Base-by-base conservation (phyloP, 2,329 filamentous ascomycete species). In the Penicillium sp. region DNA sequence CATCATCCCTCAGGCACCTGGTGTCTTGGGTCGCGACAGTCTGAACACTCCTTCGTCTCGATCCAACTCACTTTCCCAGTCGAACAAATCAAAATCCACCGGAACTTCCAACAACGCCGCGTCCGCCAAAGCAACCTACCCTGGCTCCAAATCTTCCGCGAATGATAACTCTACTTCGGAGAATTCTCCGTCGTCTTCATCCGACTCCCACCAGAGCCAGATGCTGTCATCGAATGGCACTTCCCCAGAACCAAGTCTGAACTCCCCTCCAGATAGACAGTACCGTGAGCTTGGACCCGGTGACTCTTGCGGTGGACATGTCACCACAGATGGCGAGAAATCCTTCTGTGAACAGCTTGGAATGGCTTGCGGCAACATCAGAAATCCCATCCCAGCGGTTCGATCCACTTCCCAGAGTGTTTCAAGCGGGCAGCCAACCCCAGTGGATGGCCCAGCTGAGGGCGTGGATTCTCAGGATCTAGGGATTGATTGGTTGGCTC, bases 401-500 rank as follows among this genome's bases (percentile, higher is more conserved):
- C 61, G 71, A 34, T 31, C 50, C 45, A 68, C 66, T 52, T 64
- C 68, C 55, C 63, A 64, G 53, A 70, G 65, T 60, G 58, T 60
- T 32, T 63, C 70, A n/a, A 68, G 64, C 41, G 65, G 65, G 21
- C 65, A 68, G 31, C 50, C 60, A 12, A 54, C 51, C 6, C 47
- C 52, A 18, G 35, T 31, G 34, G 52, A 55, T 12, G 40, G 51
- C 29, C 45, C 57, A 9, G 39, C 47, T 8, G 37, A 50, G 6
- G 38, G 31, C 1, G 60, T 65, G 4, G 58, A 59, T 21, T 34
- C 61, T 23, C 39, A 39, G 3, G 52, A 55, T 8, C 56, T 65
- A 54, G 74, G 70, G 15, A 64, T 77, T 64, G 87, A 90, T 69
- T 92, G 88, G 84, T 79, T 94, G 47, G 82, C 86, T 38, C 86